Evolutionary conservation across 1,284 basidiomycete species (phyloP).

Genomic region (Apiotrichum gracile): DNA sequence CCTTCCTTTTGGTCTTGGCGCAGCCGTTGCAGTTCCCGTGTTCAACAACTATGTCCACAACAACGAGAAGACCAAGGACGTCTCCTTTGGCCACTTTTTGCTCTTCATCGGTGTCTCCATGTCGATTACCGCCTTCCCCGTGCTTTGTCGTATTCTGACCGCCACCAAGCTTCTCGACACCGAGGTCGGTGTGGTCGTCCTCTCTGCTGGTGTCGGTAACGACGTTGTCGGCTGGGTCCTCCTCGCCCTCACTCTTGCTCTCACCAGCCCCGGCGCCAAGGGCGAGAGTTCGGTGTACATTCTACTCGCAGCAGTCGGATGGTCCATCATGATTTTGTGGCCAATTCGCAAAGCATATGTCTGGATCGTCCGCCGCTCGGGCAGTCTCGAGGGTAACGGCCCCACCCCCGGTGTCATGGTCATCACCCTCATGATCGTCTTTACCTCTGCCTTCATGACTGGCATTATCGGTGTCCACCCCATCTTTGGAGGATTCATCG

Average conservation of each 20-base stretch:
- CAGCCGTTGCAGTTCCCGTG: slow-evolving; percentile 70
- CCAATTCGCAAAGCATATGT: slow-evolving; percentile 58
- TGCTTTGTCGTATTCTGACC: slow-evolving; percentile 69
- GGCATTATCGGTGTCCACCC: slow-evolving; percentile 72
- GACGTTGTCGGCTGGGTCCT: slow-evolving; percentile 64
- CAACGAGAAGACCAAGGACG: slow-evolving; percentile 58
- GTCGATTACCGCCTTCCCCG: slow-evolving; percentile 88
- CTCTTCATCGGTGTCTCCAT: slow-evolving; percentile 86
- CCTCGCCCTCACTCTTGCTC: slow-evolving; percentile 75
- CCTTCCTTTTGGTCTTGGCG: slow-evolving; percentile 78
- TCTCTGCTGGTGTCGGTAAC: slow-evolving; percentile 91
- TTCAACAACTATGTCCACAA: slow-evolving; percentile 54
- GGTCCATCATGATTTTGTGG: slow-evolving; percentile 72
- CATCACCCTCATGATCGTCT: slow-evolving; percentile 65
- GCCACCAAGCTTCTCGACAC: slow-evolving; percentile 73
- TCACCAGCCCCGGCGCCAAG: slow-evolving; percentile 60
- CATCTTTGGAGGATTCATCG: slow-evolving; percentile 74
- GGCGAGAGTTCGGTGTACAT: slow-evolving; percentile 69
- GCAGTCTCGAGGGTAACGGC: slow-evolving; percentile 59
- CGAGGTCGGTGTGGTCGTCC: slow-evolving; percentile 84
- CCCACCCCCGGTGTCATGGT: slow-evolving; percentile 75
- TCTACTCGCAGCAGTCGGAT: slow-evolving; percentile 73
- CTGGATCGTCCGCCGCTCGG: slow-evolving; percentile 71
- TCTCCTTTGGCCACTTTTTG: slow-evolving; percentile 79
- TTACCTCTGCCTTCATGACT: slow-evolving; percentile 76